Base-by-base conservation (phyloP, 768 basidiomycete genomes). In the Hysterangium stoloniferum region DNA sequence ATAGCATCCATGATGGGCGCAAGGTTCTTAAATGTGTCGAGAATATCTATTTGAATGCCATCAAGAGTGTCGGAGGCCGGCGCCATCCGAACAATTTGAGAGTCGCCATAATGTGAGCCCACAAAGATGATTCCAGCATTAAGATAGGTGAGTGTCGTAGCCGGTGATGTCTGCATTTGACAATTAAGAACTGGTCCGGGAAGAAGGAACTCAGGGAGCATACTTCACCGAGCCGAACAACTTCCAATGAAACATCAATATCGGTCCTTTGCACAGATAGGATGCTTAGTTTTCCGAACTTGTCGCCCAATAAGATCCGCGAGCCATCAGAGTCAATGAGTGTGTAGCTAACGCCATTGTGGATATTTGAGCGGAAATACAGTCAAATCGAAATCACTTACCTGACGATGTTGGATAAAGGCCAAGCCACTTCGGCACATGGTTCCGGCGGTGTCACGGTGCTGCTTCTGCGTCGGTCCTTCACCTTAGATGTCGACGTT, bases 1-100 rank as follows among this genome's bases (percentile, higher is more conserved):
- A 78, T 70, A 11, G 86, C 86, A 61, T 96, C 93, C 52, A 80
- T 60, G 37, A 94, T 86, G 0, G 92, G 93, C 0, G 84, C 88
- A 55, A 95, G 74, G 57, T 91, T 93, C 53, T 77, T 77, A 63
- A 75, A 86, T 6, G 68, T 72, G 29, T 85, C 76, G 19, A 91
- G 55, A 7, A 85, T 74, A 19, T 74, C 69, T 6, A 94, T 45
- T 60, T 75, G 80, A 12, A 71, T 75, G 2, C 69, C 66, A 8
- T 66, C 55, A 11, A 65, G 61, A 6, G 72, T 69, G n/a, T 68
- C 54, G 0, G 82, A 75, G 7, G 68, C 55, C 0, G 65, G 46
- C 28, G 64, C 75, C 48, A 95, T 75, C 45, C 75, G 72, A 2
- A 93, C 58, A 8, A 94, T 66, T 56, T 91, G 86, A 1, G 89